Base-by-base conservation (phyloP, 768 basidiomycete species). In the Lactarius deliciosus region DNA sequence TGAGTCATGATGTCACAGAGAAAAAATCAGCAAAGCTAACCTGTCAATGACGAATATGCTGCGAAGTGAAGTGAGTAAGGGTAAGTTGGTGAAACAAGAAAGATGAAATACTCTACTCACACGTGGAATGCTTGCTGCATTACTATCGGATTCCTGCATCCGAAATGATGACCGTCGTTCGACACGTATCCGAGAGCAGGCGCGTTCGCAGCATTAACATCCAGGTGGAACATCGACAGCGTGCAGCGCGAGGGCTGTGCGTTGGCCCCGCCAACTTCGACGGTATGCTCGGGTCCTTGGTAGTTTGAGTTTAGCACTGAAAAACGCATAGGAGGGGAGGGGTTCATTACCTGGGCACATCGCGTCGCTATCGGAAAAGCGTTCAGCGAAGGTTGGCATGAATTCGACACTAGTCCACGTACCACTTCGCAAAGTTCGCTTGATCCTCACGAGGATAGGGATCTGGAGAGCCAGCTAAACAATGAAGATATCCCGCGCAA, bases 41-140 rank as follows among this genome's bases (percentile, higher is more conserved):
- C 75, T 78, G 60, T 84, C 85, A 66, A 82, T 81, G 22, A 84
- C 82, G 61, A 85, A 85, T 10, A 84, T 81, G 2, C 82, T 83
- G 61, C 10, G 22, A 25, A 9, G 28, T 1, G 41, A 28, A 25
- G 53, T 15, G 11, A 34, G 25, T 11, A 32, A 28, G 53, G 43
- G 16, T 13, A 15, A 2, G 20, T 25, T 34, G 41, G 22, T 30
- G 38, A 15, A 22, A 40, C 22, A 32, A 63, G 3, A 3, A 16
- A 18, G 22, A 25, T 13, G 2, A 20, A 30, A 2, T 32, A 32
- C 30, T 30, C 28, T 1, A 79, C 84, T 66, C 70, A 86, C 83
- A 87, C 83, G 72, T 87, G 85, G 75, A 81, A 86, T 0, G 85
- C 79, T 69, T 82, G 84, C n/a, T 80, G 81, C 74, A 82, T 74